phyloP scores from a whole-genome alignment of 1,284 basidiomycete species.

The Heterobasidion irregulare region DNA sequence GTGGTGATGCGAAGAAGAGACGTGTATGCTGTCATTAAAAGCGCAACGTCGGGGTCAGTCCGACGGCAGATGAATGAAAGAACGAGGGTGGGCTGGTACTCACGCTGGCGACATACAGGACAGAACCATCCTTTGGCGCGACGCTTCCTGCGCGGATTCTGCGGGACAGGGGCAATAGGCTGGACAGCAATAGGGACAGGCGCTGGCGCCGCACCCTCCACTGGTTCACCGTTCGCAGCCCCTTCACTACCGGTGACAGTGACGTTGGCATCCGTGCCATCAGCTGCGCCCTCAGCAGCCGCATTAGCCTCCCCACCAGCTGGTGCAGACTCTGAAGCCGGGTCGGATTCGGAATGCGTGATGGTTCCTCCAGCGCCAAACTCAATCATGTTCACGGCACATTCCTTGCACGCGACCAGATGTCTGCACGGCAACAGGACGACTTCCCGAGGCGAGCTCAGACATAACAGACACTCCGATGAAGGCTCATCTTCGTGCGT shows the following conservation, averaged over 20 bases:
- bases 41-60: not conserved
- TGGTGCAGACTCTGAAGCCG: constrained; percentile 16
- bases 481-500: constrained; percentile 63
- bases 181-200: constrained; percentile 12
- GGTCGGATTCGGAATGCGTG: constrained; percentile 39
- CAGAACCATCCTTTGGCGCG: constrained; percentile 95
- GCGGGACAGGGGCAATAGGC: constrained; percentile 11
- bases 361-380: constrained; percentile 87
- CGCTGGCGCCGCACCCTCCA: constrained; percentile 1
- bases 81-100: constrained; percentile 19
- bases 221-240: constrained; percentile 1
- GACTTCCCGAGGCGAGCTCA: constrained; percentile 80
- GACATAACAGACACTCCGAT: constrained; percentile 83
- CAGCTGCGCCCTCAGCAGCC: not conserved
- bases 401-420: constrained; percentile 87
- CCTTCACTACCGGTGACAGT: constrained; percentile 6
- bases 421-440: constrained; percentile 86
- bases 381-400: constrained; percentile 90
- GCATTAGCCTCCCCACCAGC: constrained; percentile 10
- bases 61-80: not conserved
- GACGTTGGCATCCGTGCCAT: constrained; percentile 4
- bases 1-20: constrained; percentile 81
- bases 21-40: constrained; percentile 59
- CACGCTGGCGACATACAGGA: constrained; percentile 85
- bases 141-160: constrained; percentile 61